These are phyloP conservation scores for Cercis canadensis DNA, from an alignment of 306 rosid genomes.

Conservation along the genomic window DNA sequence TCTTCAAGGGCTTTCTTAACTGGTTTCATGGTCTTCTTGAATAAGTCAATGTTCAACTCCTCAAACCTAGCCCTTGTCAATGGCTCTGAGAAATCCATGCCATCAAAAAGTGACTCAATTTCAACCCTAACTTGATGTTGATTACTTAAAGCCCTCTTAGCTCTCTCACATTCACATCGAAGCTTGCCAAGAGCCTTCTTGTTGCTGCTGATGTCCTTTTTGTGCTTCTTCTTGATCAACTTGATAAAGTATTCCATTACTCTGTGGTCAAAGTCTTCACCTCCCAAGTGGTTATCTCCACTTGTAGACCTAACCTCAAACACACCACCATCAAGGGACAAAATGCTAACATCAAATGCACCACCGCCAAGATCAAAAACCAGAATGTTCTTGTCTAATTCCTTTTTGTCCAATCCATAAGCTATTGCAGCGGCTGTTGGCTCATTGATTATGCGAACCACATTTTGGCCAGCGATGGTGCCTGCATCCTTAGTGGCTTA, in stretches of 20 bases:
- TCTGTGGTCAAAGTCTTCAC: constrained; percentile 55
- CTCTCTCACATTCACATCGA: constrained; percentile 49
- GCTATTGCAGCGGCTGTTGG: constrained; percentile 48
- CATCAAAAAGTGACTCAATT: constrained; percentile 49
- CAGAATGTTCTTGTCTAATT: constrained; percentile 37
- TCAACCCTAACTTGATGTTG: constrained; percentile 52
- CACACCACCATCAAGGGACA: constrained; percentile 49
- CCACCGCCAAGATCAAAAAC: constrained; percentile 59
- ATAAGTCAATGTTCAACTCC: constrained; percentile 51
- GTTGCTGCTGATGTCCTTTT: constrained; percentile 46
- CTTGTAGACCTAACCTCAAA: constrained; percentile 50
- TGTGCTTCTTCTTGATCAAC: constrained; percentile 47
- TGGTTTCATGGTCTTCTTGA: constrained; percentile 49
- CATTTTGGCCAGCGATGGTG: constrained; percentile 43
- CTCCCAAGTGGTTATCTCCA: constrained; percentile 56
- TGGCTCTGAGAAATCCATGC: constrained; percentile 47
- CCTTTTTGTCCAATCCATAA: constrained; percentile 47
- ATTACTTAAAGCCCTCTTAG: constrained; percentile 50
- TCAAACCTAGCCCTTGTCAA: constrained; percentile 51
- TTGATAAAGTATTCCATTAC: constrained; percentile 51
- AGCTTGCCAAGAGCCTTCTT: constrained; percentile 50
- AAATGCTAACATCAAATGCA: constrained; percentile 54
- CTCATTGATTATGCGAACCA: constrained; percentile 45
- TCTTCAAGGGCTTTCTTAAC: constrained; percentile 47
- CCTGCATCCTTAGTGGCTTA: constrained; percentile 49